Conservation (phyloP, 2,329 filamentous ascomycete species). For the Microdochium nivale region DNA sequence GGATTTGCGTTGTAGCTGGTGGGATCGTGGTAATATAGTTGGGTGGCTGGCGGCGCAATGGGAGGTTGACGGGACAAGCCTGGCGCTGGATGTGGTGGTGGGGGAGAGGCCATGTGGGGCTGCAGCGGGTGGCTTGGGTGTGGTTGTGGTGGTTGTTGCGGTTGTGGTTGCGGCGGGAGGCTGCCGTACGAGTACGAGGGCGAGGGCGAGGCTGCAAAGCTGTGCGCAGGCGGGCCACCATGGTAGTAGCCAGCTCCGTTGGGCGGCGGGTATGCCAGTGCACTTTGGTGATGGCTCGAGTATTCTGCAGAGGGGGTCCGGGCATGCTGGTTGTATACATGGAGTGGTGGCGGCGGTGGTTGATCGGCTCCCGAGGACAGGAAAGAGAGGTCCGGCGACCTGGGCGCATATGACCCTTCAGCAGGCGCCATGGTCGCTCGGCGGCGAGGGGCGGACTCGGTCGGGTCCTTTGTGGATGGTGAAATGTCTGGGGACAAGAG, state of each 20-base stretch:
- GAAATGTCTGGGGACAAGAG: no score
- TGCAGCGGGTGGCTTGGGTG: background rate
- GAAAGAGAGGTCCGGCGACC: conserved; percentile 50
- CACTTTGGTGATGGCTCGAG: background rate
- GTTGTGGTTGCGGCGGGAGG: background rate
- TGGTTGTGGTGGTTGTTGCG: background rate
- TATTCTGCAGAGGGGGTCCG: background rate
- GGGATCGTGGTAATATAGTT: background rate
- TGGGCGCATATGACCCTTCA: conserved; percentile 45
- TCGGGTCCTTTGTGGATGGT: no score
- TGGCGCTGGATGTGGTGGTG: background rate
- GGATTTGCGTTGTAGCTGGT: background rate
- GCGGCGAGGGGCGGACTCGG: background rate
- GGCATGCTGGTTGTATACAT: conserved; percentile 6
- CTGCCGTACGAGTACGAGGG: background rate
- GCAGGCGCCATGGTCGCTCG: conserved; percentile 35
- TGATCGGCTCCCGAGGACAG: conserved; percentile 17
- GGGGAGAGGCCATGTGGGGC: background rate
- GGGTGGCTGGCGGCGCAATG: background rate
- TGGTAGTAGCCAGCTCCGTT: background rate
- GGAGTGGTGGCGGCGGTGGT: conserved; percentile 12
- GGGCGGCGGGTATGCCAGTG: background rate
- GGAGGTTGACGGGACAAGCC: background rate
- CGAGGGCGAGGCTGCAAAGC: background rate
- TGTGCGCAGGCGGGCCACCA: background rate